These are phyloP conservation scores for Starmerella bacillaris DNA, from an alignment of 805 yeast genomes.

Conservation along the genomic window DNA sequence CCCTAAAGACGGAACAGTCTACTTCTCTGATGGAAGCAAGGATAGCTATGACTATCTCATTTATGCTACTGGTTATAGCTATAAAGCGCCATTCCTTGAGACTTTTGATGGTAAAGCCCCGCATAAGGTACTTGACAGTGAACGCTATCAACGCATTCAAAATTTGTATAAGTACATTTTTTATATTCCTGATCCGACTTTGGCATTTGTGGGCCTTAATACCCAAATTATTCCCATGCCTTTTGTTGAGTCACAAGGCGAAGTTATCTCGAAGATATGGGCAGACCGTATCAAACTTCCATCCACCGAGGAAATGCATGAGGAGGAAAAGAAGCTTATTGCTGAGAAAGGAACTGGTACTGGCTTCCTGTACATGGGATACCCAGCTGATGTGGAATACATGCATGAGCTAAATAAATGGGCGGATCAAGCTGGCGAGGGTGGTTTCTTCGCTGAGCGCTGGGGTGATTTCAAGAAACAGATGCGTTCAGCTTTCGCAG, in stretches of 20 bases:
- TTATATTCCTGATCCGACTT: slow-evolving; percentile 40
- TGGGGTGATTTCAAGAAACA: slow-evolving; percentile 30
- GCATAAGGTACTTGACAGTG: slow-evolving; percentile 7
- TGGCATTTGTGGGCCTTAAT: slow-evolving; percentile 40
- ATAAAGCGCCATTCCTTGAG: slow-evolving; percentile 45
- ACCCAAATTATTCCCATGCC: slow-evolving; percentile 22
- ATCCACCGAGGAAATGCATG: slow-evolving; percentile 28
- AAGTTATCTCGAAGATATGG: slow-evolving; percentile 45
- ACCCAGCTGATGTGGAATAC: slow-evolving; percentile 44
- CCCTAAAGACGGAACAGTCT: slow-evolving; percentile 25
- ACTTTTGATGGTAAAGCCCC: slow-evolving; percentile 9
- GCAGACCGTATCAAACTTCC: slow-evolving; percentile 39
- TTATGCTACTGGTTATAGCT: slow-evolving; percentile 61
- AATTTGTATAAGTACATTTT: slow-evolving; percentile 44
- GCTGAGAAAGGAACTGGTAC: slow-evolving; percentile 31
- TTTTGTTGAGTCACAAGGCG: slow-evolving; percentile 39
- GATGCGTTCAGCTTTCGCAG: slow-evolving; percentile 9
- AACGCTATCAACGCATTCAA: slow-evolving; percentile 32
- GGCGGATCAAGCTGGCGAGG: slow-evolving; percentile 15
- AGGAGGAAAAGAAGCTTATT: slow-evolving; percentile 27
- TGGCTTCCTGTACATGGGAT: slow-evolving; percentile 34
- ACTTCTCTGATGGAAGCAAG: slow-evolving; percentile 32
- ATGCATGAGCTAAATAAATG: slow-evolving; percentile 28
- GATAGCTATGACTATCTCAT: slow-evolving; percentile 37
- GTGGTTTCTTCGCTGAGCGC: slow-evolving; percentile 33